Conservation (phyloP, 176 grass and related monocot genomes). For the Hsuehochloa calcarea region DNA sequence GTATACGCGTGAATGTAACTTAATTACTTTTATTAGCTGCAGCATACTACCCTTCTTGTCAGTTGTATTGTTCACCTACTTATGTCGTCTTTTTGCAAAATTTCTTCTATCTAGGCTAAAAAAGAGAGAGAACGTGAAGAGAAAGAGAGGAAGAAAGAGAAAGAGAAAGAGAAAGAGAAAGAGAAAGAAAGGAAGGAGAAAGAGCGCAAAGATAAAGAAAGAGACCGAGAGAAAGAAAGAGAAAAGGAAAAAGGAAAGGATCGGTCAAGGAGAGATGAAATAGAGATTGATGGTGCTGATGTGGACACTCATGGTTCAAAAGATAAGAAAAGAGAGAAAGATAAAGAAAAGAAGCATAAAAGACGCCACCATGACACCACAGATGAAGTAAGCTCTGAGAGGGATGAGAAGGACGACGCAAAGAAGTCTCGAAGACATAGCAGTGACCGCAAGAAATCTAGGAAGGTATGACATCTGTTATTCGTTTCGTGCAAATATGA, state of each 20-base stretch:
- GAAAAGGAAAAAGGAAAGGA: slow-evolving; percentile 89
- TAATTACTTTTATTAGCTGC: not conserved
- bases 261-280: slow-evolving; percentile 62
- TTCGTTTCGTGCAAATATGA: slow-evolving; percentile 7
- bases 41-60: not conserved
- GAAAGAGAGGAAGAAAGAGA: slow-evolving; percentile 81
- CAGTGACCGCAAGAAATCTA: slow-evolving; percentile 88
- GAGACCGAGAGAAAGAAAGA: slow-evolving; percentile 33
- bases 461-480: slow-evolving; percentile 69
- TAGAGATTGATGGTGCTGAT: slow-evolving; percentile 66
- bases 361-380: slow-evolving; percentile 68
- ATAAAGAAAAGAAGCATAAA: slow-evolving; percentile 96
- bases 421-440: slow-evolving; percentile 84
- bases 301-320: slow-evolving; percentile 59
- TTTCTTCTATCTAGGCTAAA: slow-evolving; percentile 44
- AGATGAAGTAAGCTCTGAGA: slow-evolving; percentile 74
- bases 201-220: slow-evolving; percentile 71
- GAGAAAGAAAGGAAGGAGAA: slow-evolving; percentile 78
- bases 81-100: not conserved
- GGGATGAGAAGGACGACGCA: slow-evolving; percentile 49
- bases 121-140: slow-evolving; percentile 71
- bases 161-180: slow-evolving; percentile 63
- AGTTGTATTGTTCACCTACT: not conserved
- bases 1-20: slow-evolving; percentile 3
- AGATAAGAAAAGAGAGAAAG: slow-evolving; percentile 82